Base-by-base conservation (phyloP, 805 yeast species). In the Wickerhamomyces chaumierensis region DNA sequence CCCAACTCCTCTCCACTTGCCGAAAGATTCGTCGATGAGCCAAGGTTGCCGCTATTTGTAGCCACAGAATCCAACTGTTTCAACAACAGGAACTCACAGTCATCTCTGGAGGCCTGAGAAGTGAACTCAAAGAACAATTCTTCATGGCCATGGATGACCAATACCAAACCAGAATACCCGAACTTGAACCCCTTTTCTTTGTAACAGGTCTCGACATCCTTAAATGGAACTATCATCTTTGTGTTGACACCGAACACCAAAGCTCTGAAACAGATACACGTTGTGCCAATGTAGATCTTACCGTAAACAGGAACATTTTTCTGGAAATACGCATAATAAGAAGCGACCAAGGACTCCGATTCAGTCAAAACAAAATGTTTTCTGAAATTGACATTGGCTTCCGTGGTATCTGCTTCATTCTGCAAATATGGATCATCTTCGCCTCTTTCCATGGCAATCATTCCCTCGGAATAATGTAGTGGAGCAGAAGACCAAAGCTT, bases 261-360 rank as follows among this genome's bases (percentile, higher is more conserved):
- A 29, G 94, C 79, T 43, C 92, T 65, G 59, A 82, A 90, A 45
- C 95, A 88, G n/a, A 90, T 53, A 40, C 71, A 73, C 23, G 66
- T 67, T 16, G 69, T 63, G 0, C 94, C 84, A 12, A 90, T 48
- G 55, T 86, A 86, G 2, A 88, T 51, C 48, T 84, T 83, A 2
- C 97, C 97, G 58, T 84, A 87, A 1, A 78, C 63, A 1, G 95
- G 95, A 16, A 85, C 61, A 12, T 81, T 72, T 46, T 82, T 71
- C 45, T 74, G 78, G 15, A 86, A 52, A 57, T 83, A 78, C 2
- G 80, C 68, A 50, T 73, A 79, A 51, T 85, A 90, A 1, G 85
- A 68, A 0, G 94, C 76, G 0, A 79, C 57, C 35, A 88, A 61
- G 4, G 52, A 55, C 31, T 74, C 75, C 2, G 62, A 52, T 0